These are phyloP conservation scores for Ceratobasidium theobromae DNA, from an alignment of 1,284 basidiomycete genomes.

Conservation along the genomic window DNA sequence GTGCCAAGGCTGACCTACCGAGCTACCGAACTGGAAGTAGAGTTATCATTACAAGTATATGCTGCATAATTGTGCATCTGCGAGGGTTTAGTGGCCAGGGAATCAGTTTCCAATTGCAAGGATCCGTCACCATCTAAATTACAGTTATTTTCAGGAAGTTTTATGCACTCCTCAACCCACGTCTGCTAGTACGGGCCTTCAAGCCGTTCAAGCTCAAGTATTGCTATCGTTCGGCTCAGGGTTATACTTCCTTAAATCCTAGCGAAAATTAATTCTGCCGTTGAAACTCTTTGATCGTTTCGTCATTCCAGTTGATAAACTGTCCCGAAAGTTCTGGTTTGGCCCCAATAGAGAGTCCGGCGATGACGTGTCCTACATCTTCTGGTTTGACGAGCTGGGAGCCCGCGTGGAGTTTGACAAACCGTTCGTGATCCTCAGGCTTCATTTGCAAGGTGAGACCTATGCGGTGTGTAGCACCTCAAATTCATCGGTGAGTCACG, in stretches of 20 bases:
- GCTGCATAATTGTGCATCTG: no score
- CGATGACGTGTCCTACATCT: slow-evolving; percentile 73
- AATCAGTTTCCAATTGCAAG: no score
- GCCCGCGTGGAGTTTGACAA: slow-evolving; percentile 60
- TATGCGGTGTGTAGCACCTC: background rate
- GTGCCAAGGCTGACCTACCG: no score
- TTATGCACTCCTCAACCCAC: no score
- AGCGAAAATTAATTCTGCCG: background rate
- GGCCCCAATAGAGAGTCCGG: slow-evolving; percentile 61
- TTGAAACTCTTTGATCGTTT: slow-evolving; percentile 18
- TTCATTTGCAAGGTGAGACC: slow-evolving; percentile 50
- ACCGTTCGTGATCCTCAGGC: slow-evolving; percentile 54
- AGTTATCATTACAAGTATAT: no score
- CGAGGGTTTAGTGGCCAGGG: no score
- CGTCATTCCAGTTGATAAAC: slow-evolving; percentile 59
- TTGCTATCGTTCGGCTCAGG: no score
- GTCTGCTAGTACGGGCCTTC: no score
- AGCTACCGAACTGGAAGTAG: no score
- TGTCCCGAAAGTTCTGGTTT: slow-evolving; percentile 63
- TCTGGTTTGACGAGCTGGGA: slow-evolving; percentile 70
- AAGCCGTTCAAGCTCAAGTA: no score
- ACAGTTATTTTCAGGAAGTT: no score
- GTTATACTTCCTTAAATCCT: background rate
- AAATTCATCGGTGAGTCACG: slow-evolving; percentile 28
- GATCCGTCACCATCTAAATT: no score